Evolutionary conservation across 2,329 filamentous ascomycete genomes (phyloP).

Genomic region (Cladorrhinum sp.): DNA sequence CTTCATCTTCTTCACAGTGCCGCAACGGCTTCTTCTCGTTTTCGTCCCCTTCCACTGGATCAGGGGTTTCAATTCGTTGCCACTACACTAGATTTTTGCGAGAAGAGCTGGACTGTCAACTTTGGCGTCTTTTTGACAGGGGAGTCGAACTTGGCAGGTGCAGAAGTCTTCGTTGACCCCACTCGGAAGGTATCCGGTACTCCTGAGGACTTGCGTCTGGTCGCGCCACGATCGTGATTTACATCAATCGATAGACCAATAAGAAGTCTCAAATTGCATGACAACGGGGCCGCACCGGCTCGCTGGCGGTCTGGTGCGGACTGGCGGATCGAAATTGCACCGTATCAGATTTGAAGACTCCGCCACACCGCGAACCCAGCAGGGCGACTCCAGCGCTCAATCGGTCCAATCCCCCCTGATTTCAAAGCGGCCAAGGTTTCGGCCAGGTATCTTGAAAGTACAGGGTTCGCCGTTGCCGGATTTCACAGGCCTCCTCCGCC

Average conservation of each 20-base stretch:
- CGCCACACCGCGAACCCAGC: conserved; percentile 19
- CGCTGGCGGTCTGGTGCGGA: conserved; percentile 15
- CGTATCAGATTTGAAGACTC: conserved; percentile 23
- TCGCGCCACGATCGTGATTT: conserved; percentile 17
- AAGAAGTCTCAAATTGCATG: neutral
- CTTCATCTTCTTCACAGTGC: neutral
- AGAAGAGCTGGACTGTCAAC: neutral
- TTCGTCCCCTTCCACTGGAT: neutral
- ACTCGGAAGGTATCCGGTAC: conserved; percentile 3
- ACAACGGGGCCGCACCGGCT: neutral
- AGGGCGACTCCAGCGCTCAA: neutral
- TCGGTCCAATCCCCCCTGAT: conserved; percentile 18
- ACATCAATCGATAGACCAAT: conserved; percentile 9
- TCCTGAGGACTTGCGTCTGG: conserved; percentile 14
- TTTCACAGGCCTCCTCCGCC: conserved; percentile 1
- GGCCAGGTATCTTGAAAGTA: conserved; percentile 17
- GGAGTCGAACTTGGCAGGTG: conserved; percentile 21
- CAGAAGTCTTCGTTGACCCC: neutral
- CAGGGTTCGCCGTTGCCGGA: conserved; percentile 3
- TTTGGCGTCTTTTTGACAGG: neutral
- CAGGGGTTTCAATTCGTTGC: neutral
- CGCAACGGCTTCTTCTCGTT: neutral
- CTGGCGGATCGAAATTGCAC: conserved; percentile 23
- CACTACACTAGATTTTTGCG: neutral
- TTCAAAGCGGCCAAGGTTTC: conserved; percentile 16